Conservation (phyloP, 2,329 filamentous ascomycete species). For the Blastomyces percursus region DNA sequence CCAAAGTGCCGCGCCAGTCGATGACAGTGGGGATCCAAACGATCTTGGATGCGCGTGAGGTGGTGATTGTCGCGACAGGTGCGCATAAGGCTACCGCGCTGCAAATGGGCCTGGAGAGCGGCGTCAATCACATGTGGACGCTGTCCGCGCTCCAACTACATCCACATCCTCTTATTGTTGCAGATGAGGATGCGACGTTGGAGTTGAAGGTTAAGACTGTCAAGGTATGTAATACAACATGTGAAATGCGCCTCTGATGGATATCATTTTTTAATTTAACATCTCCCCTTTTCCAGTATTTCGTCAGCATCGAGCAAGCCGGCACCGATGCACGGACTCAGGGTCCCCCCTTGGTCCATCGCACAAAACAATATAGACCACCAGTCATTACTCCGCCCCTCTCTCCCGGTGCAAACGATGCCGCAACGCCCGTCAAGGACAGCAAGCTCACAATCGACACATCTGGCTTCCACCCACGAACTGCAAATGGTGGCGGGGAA, state of each 20-base stretch:
- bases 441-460: conserved; percentile 37
- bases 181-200: conserved; percentile 67
- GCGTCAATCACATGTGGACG: conserved; percentile 86
- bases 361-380: conserved; percentile 23
- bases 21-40: conserved; percentile 78
- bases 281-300: conserved; percentile 40
- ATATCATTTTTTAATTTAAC: not conserved
- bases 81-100: conserved; percentile 70
- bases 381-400: conserved; percentile 15
- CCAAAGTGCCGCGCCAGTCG: conserved; percentile 67
- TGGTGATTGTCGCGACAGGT: conserved; percentile 72
- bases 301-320: conserved; percentile 59
- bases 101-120: conserved; percentile 69
- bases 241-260: not conserved
- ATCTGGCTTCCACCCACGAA: conserved; percentile 19
- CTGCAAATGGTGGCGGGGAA: conserved; percentile 12
- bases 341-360: conserved; percentile 34
- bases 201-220: conserved; percentile 66
- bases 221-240: conserved; percentile 25
- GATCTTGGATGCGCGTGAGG: conserved; percentile 67
- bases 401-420: conserved; percentile 13
- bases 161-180: conserved; percentile 69
- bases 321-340: conserved; percentile 40
- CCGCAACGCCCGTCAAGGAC: conserved; percentile 17
- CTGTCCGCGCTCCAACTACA: conserved; percentile 71